Evolutionary conservation across 257 asterid species (phyloP), one percentile per base, ranked within the genome.

Genomic region (Solanum chmielewskii): DNA sequence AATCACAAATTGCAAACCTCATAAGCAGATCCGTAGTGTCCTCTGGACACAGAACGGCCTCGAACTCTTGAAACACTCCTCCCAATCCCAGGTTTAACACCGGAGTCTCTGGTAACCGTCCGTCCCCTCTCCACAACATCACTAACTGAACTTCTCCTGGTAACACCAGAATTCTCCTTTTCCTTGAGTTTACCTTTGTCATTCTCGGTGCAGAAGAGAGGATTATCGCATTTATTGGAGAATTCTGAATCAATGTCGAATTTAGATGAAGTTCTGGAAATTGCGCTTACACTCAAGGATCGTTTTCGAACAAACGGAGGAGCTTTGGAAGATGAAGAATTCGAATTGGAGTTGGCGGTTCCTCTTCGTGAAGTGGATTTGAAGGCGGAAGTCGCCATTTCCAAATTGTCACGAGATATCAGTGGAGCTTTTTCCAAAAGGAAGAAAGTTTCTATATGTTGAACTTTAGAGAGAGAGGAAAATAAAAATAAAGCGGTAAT

Each of bases 1-100:
- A 25, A 27, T 44, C 84, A 44, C 39, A 44, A 25, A 85, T 45
- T 7, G 11, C 18, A 52, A 83, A 95, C 98, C 98, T 92, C 94
- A 82, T 86, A 88, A 91, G 87, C 89, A 62, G 90, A 90, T 71
- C 88, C 83, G 60, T 87, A 82, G 81, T 84, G 92, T 18, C 90
- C 92, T 80, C 93, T 85, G 16, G 98, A 92, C 42, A 91, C 91
- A 35, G 98, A 92, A 37, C 96, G 92, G 21, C 94, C 91, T 39
- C 95, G 93, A 78, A 85, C 94, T 84, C 95, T 91, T 7, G 99
- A 95, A 91, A 95, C 83, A 86, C 98, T 95, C 62, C 98, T 93
- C 56, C 99, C 98, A 31, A 94, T 95, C 45, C 98, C 99, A 83
- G 91, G 90, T 86, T 88, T 93, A 20, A 85, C 87, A 68, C 84